These are phyloP conservation scores for Aspergillus coremiiformis DNA, from an alignment of 495 filamentous ascomycete species.

Conservation along the genomic window DNA sequence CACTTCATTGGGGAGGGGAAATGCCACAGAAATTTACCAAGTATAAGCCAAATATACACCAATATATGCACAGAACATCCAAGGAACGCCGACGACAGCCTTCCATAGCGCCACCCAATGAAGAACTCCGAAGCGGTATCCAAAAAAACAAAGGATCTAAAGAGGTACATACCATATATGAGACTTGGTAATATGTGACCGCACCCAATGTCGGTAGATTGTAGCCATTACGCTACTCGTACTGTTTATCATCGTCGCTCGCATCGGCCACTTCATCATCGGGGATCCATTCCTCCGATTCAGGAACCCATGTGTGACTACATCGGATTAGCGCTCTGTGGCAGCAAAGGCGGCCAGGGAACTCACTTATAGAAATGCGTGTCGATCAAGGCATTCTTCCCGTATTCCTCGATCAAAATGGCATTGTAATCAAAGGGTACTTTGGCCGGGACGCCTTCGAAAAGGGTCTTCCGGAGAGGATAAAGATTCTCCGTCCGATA, in stretches of 20 bases:
- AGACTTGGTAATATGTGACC: neutral
- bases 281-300: constrained; percentile 27
- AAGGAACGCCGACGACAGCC: neutral
- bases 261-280: constrained; percentile 17
- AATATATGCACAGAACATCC: neutral
- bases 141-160: constrained; percentile 3
- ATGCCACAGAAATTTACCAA: neutral
- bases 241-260: constrained; percentile 17
- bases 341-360: neutral
- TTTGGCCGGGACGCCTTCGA: constrained; percentile 53
- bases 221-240: constrained; percentile 19
- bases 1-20: neutral
- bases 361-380: constrained; percentile 50
- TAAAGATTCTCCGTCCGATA: constrained; percentile 52
- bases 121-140: constrained; percentile 7
- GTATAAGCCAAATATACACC: neutral
- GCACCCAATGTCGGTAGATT: neutral
- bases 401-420: constrained; percentile 55
- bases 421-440: constrained; percentile 56
- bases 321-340: constrained; percentile 6
- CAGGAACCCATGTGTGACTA: constrained; percentile 31
- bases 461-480: constrained; percentile 49
- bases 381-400: constrained; percentile 40
- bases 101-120: constrained; percentile 1
- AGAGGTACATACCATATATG: neutral